Conservation (phyloP, 1,284 basidiomycete genomes). For the Amylostereum areolatum region DNA sequence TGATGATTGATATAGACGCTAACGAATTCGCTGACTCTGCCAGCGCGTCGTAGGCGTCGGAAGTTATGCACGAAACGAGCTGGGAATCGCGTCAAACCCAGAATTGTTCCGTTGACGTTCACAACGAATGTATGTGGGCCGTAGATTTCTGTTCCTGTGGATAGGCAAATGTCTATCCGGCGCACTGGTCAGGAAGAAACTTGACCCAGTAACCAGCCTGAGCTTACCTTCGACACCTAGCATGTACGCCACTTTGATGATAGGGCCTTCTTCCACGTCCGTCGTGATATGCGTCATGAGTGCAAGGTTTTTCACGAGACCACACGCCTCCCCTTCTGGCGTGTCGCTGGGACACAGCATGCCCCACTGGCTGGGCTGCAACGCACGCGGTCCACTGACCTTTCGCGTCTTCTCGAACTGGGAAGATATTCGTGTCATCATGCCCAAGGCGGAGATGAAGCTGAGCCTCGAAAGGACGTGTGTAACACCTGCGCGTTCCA, state of each 20-base stretch:
- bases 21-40: conserved; percentile 94
- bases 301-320: conserved; percentile 97
- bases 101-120: conserved; percentile 94
- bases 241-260: conserved; percentile 87
- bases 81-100: conserved; percentile 89
- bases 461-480: conserved; percentile 94
- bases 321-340: conserved; percentile 99
- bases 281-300: conserved; percentile 99
- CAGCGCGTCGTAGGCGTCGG: conserved; percentile 87
- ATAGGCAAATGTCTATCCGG: conserved; percentile 77
- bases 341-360: conserved; percentile 99
- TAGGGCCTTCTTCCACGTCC: conserved; percentile 95
- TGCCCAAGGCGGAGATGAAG: conserved; percentile 97
- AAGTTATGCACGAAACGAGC: conserved; percentile 86
- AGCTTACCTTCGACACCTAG: conserved; percentile 87
- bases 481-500: conserved; percentile 98
- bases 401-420: conserved; percentile 99
- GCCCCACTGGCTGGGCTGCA: conserved; percentile 99
- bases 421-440: conserved; percentile 99
- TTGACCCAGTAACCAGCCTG: not conserved
- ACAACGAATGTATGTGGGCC: conserved; percentile 89
- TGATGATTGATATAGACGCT: conserved; percentile 96
- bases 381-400: conserved; percentile 94
- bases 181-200: conserved; percentile 9
- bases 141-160: conserved; percentile 96